Conservation (phyloP, 2,329 filamentous ascomycete species). For the Aspergillus ustus region DNA sequence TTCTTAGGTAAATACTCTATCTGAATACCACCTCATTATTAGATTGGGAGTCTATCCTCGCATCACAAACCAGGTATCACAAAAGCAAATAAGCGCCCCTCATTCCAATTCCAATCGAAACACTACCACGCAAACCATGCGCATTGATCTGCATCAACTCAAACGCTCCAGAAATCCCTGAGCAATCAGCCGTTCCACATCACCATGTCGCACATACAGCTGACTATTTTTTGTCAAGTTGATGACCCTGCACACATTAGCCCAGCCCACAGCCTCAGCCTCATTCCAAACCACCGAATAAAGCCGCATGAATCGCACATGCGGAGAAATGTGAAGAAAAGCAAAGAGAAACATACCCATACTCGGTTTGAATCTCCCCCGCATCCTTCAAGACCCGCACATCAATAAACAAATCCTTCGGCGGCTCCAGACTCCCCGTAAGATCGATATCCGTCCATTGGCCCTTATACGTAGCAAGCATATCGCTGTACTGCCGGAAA, state of each 20-base stretch:
- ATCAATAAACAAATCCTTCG: slow-evolving; percentile 95
- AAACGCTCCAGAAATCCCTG: slow-evolving; percentile 95
- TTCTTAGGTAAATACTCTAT: neutral
- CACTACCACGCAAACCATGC: neutral
- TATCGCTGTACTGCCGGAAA: slow-evolving; percentile 85
- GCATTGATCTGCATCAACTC: slow-evolving; percentile 58
- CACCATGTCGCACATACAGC: slow-evolving; percentile 93
- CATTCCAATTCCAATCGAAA: neutral
- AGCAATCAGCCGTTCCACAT: slow-evolving; percentile 90
- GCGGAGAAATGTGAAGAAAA: neutral
- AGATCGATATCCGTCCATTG: slow-evolving; percentile 98
- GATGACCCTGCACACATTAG: slow-evolving; percentile 69
- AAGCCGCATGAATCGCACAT: neutral
- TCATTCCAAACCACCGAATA: neutral
- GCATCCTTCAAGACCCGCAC: slow-evolving; percentile 95
- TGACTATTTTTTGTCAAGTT: slow-evolving; percentile 98
- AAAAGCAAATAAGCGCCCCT: slow-evolving; percentile 15
- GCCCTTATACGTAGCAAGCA: slow-evolving; percentile 94
- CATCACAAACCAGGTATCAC: slow-evolving; percentile 15
- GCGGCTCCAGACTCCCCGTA: slow-evolving; percentile 90
- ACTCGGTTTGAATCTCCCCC: slow-evolving; percentile 98
- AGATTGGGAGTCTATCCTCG: neutral
- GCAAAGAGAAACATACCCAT: slow-evolving; percentile 69
- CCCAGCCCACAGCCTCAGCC: neutral
- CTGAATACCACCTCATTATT: neutral